These are phyloP conservation scores for Vittaforma corneae DNA, from an alignment of 371 early-diverging fungal genomes.

Conservation along the genomic window DNA sequence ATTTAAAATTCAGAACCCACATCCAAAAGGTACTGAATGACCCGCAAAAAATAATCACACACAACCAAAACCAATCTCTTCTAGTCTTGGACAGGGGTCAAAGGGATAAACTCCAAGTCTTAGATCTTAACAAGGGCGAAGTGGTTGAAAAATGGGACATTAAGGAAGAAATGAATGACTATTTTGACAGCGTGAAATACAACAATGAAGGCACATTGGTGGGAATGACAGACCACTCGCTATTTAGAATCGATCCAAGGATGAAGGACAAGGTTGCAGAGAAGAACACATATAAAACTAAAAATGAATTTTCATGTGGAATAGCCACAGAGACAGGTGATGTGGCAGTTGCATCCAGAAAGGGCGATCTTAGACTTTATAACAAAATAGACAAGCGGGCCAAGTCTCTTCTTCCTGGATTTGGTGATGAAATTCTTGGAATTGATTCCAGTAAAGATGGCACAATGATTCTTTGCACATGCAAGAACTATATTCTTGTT, in stretches of 20 bases:
- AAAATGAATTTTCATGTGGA: constrained; percentile 63
- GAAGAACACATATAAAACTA: constrained; percentile 55
- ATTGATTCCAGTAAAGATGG: constrained; percentile 79
- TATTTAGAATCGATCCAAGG: constrained; percentile 81
- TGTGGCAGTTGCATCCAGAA: constrained; percentile 69
- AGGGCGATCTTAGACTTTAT: constrained; percentile 78
- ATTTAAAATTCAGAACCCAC: constrained; percentile 52
- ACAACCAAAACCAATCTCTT: constrained; percentile 39
- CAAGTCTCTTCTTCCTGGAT: constrained; percentile 72
- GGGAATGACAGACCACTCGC: constrained; percentile 67
- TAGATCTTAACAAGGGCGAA: constrained; percentile 77
- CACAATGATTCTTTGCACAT: constrained; percentile 72
- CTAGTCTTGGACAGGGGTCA: constrained; percentile 57
- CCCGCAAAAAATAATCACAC: constrained; percentile 50
- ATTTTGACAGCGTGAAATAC: constrained; percentile 66
- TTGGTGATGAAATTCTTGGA: constrained; percentile 73
- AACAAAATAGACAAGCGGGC: constrained; percentile 69
- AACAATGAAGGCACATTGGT: constrained; percentile 66
- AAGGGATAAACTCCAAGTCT: constrained; percentile 64
- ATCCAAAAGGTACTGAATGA: constrained; percentile 44
- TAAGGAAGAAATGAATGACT: constrained; percentile 65
- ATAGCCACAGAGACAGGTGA: constrained; percentile 69
- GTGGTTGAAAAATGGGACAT: constrained; percentile 75
- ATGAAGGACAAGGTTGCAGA: constrained; percentile 43
- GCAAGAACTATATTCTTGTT: constrained; percentile 70